Base-by-base conservation (phyloP, 2,329 filamentous ascomycete species). In the Thielaviopsis musarum region DNA sequence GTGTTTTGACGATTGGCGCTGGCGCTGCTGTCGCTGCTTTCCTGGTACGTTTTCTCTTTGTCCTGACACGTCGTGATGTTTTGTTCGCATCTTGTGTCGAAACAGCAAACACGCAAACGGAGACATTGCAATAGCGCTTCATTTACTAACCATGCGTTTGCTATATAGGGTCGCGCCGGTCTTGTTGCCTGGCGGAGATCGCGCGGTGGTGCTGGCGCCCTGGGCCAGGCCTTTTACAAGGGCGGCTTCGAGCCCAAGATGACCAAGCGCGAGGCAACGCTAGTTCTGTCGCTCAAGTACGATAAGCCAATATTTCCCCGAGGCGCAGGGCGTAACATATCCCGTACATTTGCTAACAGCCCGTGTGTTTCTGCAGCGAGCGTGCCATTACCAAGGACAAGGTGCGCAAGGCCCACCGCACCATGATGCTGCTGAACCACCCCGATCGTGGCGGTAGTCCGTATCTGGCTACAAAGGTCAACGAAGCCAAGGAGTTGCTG, bases 171-270 rank as follows among this genome's bases (percentile, higher is more conserved):
- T 65, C 88, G 93, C 69, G 91, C 93, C 62, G 91, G 91, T 67
- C 80, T 95, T 48, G 87, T 97, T 67, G 93, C 93, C 66, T 81
- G 91, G 71, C 84, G 91, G 64, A 83, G 88, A 67, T 95, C 86
- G 62, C 81, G 87, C 63, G 87, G 87, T 63, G 85, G 85, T 64
- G 77, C 87, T 54, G 87, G 86, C 65, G 84, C 87, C 41, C 75
- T 95, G 66, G 93, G 93, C 66, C 90, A 91, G 72, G 84, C 90
- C 51, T 98, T 90, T 70, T 97, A 96, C 79, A 98, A 97, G 74
- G 93, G 93, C 65, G 93, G 93, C n/a, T 98, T 98, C 70, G 93
- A 98, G 75, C 78, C 83, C 62, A 87, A 86, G 73, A 98, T 98
- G 91, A 96, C 83, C 71, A 82, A 86, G 71, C 84, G 86, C 70